Base-by-base conservation (phyloP, 495 filamentous ascomycete genomes). In the Thozetella sp. region DNA sequence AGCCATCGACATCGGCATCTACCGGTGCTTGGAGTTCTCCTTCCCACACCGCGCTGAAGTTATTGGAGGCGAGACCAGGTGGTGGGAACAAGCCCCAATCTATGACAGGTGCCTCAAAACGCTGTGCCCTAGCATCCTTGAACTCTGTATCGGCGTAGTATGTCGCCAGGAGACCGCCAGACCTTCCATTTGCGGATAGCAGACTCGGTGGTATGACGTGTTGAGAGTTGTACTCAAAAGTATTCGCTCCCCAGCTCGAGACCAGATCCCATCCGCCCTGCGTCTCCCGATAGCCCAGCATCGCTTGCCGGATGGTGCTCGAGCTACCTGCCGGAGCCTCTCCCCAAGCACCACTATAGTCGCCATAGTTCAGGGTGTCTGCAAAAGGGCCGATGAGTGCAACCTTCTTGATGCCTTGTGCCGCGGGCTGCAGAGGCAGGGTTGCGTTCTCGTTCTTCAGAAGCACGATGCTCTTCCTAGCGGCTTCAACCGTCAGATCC, bases 1-100 rank as follows among this genome's bases (percentile, higher is more conserved):
- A 71, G 1, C 74, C 72, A 34, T 78, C 62, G 23, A 73, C 67
- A 24, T 74, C 68, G 13, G 58, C 48, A 53, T 77, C 74, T 3
- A 75, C 70, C 2, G 70, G 74, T 0, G 73, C 67, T 51, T 67
- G 51, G 22, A 80, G 50, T 20, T 68, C 62, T 15, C 74, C 75
- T 55, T 78, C 75, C 75, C 72, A 79, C 12, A 69, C 59, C 13
- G 69, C 75, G 46, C 76, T 79, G 58, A 78, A 80, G 54, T 76
- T 76, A 55, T 77, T 79, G 1, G 72, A 76, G 12, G 75, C 58
- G 10, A 78, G 65, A 2, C 72, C 75, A 0, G 68, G 64, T 3
- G 75, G 75, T 2, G 75, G 74, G 52, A 77, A 79, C 22, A 78
- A 26, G 1, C 75, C 75, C 74, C 76, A 79, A 23, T 78, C 72